Conservation (phyloP, 805 yeast species). For the Tetrapisispora fleetii region DNA sequence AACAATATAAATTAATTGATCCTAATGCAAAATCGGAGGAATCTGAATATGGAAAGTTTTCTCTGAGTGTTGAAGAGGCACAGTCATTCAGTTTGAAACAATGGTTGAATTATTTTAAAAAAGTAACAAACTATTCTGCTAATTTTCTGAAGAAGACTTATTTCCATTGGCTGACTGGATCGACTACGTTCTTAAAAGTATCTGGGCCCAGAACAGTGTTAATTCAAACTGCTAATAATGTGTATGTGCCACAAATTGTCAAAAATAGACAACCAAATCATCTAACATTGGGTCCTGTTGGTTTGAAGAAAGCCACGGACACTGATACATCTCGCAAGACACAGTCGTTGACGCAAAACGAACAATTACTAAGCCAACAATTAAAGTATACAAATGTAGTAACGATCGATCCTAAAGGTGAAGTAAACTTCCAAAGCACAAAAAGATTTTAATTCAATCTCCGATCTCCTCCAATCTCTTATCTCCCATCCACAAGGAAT, state of each 20-base stretch:
- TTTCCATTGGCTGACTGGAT: constrained; percentile 12
- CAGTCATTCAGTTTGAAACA: neutral
- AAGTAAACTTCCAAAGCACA: constrained; percentile 18
- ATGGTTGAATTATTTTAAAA: neutral
- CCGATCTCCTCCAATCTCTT: neutral
- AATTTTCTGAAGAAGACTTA: constrained; percentile 8
- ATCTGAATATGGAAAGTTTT: neutral
- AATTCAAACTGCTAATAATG: constrained; percentile 16
- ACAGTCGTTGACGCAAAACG: constrained; percentile 1
- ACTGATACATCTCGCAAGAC: neutral
- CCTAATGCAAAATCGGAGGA: neutral
- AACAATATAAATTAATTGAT: neutral
- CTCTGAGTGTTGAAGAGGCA: neutral
- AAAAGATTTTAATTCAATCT: neutral
- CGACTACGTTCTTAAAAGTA: constrained; percentile 19
- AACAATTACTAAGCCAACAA: constrained; percentile 1
- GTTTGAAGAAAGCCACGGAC: neutral
- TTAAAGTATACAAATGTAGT: constrained; percentile 18
- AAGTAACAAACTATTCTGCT: neutral
- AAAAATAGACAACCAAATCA: neutral
- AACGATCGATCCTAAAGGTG: constrained; percentile 13
- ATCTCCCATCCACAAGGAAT: too few species aligned
- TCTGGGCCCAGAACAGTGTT: constrained; percentile 28
- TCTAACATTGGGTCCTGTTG: neutral
- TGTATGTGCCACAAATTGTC: neutral